Percentiles rank a stretch among this genome's conserved stretches.
phyloP scores from a whole-genome alignment of 345 rosid genomes.

The Nephelium lappaceum region DNA sequence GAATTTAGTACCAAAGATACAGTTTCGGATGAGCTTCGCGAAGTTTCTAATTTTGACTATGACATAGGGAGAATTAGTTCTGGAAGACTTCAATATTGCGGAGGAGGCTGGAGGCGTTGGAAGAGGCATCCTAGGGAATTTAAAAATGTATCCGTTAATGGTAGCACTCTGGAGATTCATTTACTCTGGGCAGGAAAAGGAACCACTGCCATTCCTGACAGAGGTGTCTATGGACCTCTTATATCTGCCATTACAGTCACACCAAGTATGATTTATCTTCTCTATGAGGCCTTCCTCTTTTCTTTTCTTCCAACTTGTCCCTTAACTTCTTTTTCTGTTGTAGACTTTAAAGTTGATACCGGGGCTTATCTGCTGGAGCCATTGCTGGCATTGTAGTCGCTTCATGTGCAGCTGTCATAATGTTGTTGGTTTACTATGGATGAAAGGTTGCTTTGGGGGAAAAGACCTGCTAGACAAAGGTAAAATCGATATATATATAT shows the following conservation, averaged over 20 bases:
- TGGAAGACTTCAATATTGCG: conserved; percentile 62
- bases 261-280: too few relatives aligned
- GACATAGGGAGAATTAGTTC: conserved; percentile 57
- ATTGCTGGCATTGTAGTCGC: conserved; percentile 27
- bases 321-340: too few relatives aligned
- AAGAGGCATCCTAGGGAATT: conserved; percentile 31
- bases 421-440: conserved; percentile 49
- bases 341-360: too few relatives aligned
- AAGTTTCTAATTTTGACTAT: conserved; percentile 9
- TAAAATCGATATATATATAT: conserved; percentile 23
- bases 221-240: too few relatives aligned
- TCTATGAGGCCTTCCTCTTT: too few relatives aligned
- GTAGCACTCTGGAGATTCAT: conserved; percentile 75
- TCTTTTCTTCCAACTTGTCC: too few relatives aligned
- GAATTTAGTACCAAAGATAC: neutral
- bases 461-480: conserved; percentile 59
- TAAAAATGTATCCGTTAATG: conserved; percentile 45
- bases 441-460: conserved; percentile 55
- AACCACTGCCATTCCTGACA: too few relatives aligned
- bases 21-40: neutral
- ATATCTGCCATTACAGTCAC: too few relatives aligned
- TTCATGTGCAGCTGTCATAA: conserved; percentile 36
- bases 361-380: too few relatives aligned
- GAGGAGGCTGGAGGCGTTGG: conserved; percentile 81
- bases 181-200: conserved; percentile 53